phyloP scores from a whole-genome alignment of 345 rosid species.

The Erucastrum elatum region DNA sequence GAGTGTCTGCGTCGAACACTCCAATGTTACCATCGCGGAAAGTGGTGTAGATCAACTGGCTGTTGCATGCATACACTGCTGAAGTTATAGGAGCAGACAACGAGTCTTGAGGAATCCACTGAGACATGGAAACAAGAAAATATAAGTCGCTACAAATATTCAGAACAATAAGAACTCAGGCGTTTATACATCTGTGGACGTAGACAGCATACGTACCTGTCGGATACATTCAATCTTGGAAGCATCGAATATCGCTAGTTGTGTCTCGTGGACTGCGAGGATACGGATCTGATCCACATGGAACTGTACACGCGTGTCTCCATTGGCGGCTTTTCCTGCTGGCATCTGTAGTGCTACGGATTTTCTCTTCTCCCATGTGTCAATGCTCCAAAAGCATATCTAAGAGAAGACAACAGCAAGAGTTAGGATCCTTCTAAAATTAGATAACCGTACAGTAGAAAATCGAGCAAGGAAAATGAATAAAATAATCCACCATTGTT shows the following conservation, averaged over 20 bases:
- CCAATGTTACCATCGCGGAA: constrained; percentile 74
- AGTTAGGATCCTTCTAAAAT: constrained; percentile 17
- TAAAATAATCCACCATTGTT: neutral
- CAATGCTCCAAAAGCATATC: constrained; percentile 84
- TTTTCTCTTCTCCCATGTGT: constrained; percentile 89
- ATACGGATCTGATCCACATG: constrained; percentile 72
- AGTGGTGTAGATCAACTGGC: constrained; percentile 69
- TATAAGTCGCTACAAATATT: neutral
- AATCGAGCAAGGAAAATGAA: neutral
- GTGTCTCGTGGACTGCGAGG: constrained; percentile 82
- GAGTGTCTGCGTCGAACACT: constrained; percentile 71
- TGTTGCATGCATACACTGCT: constrained; percentile 77
- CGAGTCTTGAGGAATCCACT: constrained; percentile 84
- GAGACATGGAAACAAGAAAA: constrained; percentile 33
- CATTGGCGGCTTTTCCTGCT: constrained; percentile 60
- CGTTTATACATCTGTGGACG: neutral
- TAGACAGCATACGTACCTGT: constrained; percentile 67
- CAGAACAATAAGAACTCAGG: neutral
- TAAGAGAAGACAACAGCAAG: constrained; percentile 33
- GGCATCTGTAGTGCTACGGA: constrained; percentile 60
- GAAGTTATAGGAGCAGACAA: constrained; percentile 69
- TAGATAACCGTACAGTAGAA: neutral
- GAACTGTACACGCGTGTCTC: constrained; percentile 79
- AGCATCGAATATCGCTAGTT: constrained; percentile 74
- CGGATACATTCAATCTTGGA: constrained; percentile 75